Base-by-base conservation (phyloP, 352 stramenopile species). In the Phytophthora colocasiae region DNA sequence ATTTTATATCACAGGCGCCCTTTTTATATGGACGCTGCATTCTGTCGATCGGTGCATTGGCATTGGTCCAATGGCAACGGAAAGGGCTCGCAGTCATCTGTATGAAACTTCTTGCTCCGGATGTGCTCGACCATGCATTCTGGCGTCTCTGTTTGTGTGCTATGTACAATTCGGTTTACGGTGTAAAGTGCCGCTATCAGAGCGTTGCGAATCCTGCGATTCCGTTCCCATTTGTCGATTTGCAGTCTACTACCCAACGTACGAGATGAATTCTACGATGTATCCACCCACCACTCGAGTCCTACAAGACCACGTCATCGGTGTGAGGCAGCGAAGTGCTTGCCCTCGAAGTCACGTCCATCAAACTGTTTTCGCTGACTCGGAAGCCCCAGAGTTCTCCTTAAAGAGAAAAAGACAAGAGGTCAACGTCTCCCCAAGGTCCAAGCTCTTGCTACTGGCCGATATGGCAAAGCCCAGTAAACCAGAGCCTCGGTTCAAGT, bases 381-480 rank as follows among this genome's bases (percentile, higher is more conserved):
- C 15, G 4, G 46, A 57, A 24, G 46, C 58, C 19, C 17, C 14
- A 6, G 26, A 58, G 40, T 46, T 59, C 10, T 54, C 39, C 1
- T 34, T 40, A 11, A 43, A 69, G 47, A 56, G 45, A 14, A 62
- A 61, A 27, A 24, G 50, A 39, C 51, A 63, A 31, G 52, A 57
- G 9, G 5, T 27, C 10, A 45, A 14, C 17, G 19, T 41, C 27
- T 44, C 29, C 14, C 14, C 36, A 2, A 62, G 17, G 17, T 61
- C 59, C 17, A 64, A 63, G 4, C 27, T 53, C n/a, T 49, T 52
- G 53, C 11, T 69, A 6, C 56, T 69, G 3, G 61, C 53, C 14
- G 40, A 29, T 10, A 27, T n/a, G 11, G 12, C 45, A 3, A 36
- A 34, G 19, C 15, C 17, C 12, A 6, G 43, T 9, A 40, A 53